A percentile compares a stretch with the other conserved stretches of the same genome.
phyloP scores from a whole-genome alignment of 768 basidiomycete species.

The Leccinum disarticulatum region DNA sequence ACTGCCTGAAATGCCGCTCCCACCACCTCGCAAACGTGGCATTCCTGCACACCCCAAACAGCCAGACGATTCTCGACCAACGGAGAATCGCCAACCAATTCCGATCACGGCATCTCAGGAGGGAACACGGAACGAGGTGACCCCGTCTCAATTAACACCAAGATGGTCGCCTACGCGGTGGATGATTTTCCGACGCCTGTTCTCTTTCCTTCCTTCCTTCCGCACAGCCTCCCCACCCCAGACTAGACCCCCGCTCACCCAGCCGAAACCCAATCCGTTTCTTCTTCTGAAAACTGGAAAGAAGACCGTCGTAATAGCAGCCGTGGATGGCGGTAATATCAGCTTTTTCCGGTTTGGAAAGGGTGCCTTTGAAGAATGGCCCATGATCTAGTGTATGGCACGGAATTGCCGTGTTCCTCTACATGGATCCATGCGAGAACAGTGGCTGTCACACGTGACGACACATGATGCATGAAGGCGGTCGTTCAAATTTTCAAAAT shows the following conservation, averaged over 20 bases:
- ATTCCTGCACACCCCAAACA: conserved; percentile 3
- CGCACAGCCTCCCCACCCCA: conserved; percentile 2
- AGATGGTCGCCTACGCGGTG: neutral
- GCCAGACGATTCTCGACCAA: neutral
- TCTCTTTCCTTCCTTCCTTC: conserved; percentile 11
- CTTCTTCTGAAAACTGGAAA: conserved; percentile 79
- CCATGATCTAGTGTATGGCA: conserved; percentile 45
- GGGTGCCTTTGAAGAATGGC: conserved; percentile 83
- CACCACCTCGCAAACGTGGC: conserved; percentile 50
- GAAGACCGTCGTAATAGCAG: conserved; percentile 81
- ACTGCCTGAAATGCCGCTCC: conserved; percentile 62
- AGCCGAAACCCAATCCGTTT: conserved; percentile 67
- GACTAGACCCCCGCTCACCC: conserved; percentile 27
- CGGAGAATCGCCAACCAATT: conserved; percentile 6
- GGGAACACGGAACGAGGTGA: neutral
- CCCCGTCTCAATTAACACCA: neutral
- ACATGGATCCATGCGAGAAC: no score
- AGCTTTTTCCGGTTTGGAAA: conserved; percentile 89
- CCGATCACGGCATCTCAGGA: conserved; percentile 3
- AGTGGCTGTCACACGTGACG: no score
- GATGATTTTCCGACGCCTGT: conserved; percentile 4
- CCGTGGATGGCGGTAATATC: conserved; percentile 82
- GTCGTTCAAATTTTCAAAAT: neutral
- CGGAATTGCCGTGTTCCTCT: neutral
- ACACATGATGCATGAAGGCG: no score